A percentile compares a stretch with the other conserved stretches of the same genome.
These are phyloP conservation scores for Leccinum subtestaceum DNA, from an alignment of 768 basidiomycete genomes.

Conservation along the genomic window DNA sequence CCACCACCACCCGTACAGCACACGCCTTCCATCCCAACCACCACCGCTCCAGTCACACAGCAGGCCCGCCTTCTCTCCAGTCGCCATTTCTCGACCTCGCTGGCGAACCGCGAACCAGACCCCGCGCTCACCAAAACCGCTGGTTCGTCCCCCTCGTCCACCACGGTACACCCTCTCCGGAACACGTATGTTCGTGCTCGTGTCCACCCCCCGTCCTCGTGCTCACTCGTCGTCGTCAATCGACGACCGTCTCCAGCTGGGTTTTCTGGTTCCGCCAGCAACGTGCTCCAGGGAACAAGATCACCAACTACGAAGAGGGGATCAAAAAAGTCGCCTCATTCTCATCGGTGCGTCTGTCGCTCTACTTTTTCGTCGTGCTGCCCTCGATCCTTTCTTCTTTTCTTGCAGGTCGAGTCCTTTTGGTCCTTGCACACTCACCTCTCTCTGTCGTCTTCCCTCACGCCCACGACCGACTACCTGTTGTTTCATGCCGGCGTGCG, in stretches of 20 bases:
- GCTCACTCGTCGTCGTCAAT: conserved; percentile 20
- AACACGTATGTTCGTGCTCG: conserved; percentile 74
- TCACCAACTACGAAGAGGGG: conserved; percentile 89
- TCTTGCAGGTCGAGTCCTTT: conserved; percentile 81
- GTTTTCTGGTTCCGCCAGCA: conserved; percentile 92
- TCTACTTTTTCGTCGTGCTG: not conserved
- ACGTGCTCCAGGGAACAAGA: conserved; percentile 85
- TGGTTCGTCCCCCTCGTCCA: conserved; percentile 20
- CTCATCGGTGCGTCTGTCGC: conserved; percentile 60
- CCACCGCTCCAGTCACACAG: not conserved
- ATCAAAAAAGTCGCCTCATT: conserved; percentile 92
- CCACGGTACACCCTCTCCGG: conserved; percentile 68
- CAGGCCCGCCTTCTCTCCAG: conserved; percentile 53
- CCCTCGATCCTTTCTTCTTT: conserved; percentile 6
- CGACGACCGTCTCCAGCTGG: conserved; percentile 55
- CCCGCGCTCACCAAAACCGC: conserved; percentile 41
- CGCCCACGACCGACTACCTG: conserved; percentile 91
- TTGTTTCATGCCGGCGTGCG: conserved; percentile 85
- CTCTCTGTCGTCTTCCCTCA: conserved; percentile 75
- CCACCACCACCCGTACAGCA: not conserved
- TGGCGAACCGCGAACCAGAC: conserved; percentile 38
- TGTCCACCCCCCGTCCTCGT: conserved; percentile 12
- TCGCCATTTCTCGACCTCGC: conserved; percentile 71
- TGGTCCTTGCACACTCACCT: conserved; percentile 95
- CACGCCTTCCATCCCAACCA: not conserved